phyloP scores from a whole-genome alignment of 495 filamentous ascomycete species.

The Daldinia vernicosa region DNA sequence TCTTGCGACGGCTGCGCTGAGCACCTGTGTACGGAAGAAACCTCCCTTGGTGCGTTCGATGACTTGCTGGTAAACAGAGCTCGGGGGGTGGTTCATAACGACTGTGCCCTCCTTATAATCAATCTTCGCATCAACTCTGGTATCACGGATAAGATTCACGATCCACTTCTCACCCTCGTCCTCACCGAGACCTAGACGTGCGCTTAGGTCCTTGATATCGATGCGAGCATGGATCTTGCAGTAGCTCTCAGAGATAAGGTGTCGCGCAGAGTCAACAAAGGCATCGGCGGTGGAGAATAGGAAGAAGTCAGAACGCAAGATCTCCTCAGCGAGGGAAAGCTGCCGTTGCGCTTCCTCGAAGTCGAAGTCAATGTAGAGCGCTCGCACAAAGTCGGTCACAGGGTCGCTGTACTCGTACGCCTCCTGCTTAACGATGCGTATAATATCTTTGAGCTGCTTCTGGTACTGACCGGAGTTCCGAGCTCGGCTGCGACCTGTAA shows the following conservation, averaged over 20 bases:
- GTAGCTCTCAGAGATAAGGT: constrained; percentile 97
- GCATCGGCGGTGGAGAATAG: constrained; percentile 81
- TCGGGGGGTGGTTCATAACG: constrained; percentile 98
- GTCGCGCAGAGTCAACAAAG: constrained; percentile 93
- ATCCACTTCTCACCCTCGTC: constrained; percentile 99
- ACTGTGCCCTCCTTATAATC: constrained; percentile 99
- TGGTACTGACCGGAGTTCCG: constrained; percentile 88
- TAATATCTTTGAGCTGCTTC: constrained; percentile 96
- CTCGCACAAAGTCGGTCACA: constrained; percentile 94
- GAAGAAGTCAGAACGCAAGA: constrained; percentile 95
- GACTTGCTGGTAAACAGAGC: constrained; percentile 98
- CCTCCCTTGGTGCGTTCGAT: constrained; percentile 96
- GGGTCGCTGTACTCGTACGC: constrained; percentile 97
- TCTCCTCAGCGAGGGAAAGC: constrained; percentile 88
- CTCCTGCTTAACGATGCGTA: constrained; percentile 94
- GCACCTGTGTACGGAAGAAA: constrained; percentile 86
- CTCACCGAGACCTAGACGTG: constrained; percentile 84
- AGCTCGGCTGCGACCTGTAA: constrained; percentile 87
- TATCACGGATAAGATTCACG: constrained; percentile 97
- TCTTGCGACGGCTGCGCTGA: constrained; percentile 63
- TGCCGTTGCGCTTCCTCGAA: constrained; percentile 98
- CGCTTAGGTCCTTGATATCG: constrained; percentile 95
- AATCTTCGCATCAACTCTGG: constrained; percentile 96
- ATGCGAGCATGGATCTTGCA: constrained; percentile 99
- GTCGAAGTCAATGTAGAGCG: constrained; percentile 96